Conservation (phyloP, 2,329 filamentous ascomycete species). For the Claviceps cyperi region DNA sequence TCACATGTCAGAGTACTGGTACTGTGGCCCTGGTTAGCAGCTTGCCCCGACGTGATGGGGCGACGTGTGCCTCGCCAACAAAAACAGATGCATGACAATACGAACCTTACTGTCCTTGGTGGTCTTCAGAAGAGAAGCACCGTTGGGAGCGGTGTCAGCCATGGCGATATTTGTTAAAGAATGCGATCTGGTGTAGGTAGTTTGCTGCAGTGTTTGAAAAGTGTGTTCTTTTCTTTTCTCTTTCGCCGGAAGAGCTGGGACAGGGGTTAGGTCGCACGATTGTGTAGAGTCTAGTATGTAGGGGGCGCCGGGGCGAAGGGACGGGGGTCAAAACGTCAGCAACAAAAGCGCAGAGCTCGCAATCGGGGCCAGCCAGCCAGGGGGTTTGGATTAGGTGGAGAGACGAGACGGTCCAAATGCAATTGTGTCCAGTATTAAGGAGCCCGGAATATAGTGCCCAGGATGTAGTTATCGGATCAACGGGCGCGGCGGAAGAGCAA, state of each 20-base stretch:
- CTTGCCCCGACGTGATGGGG: not conserved
- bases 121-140: slow-evolving; percentile 28
- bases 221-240: slow-evolving; percentile 2
- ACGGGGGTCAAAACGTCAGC: slow-evolving; percentile 5
- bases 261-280: slow-evolving; percentile 5
- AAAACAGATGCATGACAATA: slow-evolving; percentile 9
- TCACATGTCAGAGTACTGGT: slow-evolving; percentile 4
- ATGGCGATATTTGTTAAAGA: slow-evolving; percentile 7
- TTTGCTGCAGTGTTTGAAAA: slow-evolving; percentile 2
- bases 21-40: not conserved
- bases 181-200: slow-evolving; percentile 1
- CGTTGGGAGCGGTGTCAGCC: slow-evolving; percentile 29
- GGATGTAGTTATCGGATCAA: not conserved
- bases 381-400: slow-evolving; percentile 1
- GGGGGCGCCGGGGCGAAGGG: slow-evolving; percentile 5
- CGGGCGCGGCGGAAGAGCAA: not conserved
- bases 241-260: slow-evolving; percentile 1
- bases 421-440: too few relatives aligned
- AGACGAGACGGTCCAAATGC: not conserved
- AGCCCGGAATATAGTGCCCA: not conserved
- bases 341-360: slow-evolving; percentile 1
- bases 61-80: not conserved
- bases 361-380: slow-evolving; percentile 1
- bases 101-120: slow-evolving; percentile 41
- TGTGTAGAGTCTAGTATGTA: slow-evolving; percentile 4